Conservation (phyloP, 2,329 filamentous ascomycete genomes). For the Beauveria pseudobassiana region DNA sequence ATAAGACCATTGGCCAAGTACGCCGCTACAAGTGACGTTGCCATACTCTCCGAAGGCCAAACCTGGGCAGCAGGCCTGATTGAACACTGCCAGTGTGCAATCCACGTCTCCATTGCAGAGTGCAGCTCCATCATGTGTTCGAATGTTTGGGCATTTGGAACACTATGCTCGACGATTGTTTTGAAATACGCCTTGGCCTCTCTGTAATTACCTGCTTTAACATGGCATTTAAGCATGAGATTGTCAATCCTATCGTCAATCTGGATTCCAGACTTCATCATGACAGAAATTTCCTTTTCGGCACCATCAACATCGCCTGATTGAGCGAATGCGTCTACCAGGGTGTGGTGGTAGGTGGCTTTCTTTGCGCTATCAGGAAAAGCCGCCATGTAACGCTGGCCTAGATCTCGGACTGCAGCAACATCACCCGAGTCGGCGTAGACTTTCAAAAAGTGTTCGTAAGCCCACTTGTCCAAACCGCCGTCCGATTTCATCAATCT, state of each 20-base stretch:
- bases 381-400: conserved; percentile 32
- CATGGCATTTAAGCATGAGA: conserved; percentile 64
- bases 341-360: conserved; percentile 40
- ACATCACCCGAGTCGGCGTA: conserved; percentile 42
- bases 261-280: conserved; percentile 46
- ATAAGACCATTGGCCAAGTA: conserved; percentile 42
- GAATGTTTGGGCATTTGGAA: conserved; percentile 59
- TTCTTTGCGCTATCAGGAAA: conserved; percentile 28
- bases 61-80: conserved; percentile 51
- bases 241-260: conserved; percentile 65
- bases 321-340: conserved; percentile 65
- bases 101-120: conserved; percentile 66
- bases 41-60: conserved; percentile 47
- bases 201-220: conserved; percentile 57
- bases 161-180: conserved; percentile 40
- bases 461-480: conserved; percentile 36
- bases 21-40: conserved; percentile 59
- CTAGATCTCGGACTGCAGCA: conserved; percentile 36
- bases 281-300: conserved; percentile 53
- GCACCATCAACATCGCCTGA: conserved; percentile 56
- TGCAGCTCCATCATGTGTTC: conserved; percentile 63
- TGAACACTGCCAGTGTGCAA: conserved; percentile 57
- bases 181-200: conserved; percentile 59
- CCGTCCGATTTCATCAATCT: conserved; percentile 39
- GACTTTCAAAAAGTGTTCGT: conserved; percentile 40